Conservation (phyloP, 768 basidiomycete genomes). For the Auriscalpium microsporum region DNA sequence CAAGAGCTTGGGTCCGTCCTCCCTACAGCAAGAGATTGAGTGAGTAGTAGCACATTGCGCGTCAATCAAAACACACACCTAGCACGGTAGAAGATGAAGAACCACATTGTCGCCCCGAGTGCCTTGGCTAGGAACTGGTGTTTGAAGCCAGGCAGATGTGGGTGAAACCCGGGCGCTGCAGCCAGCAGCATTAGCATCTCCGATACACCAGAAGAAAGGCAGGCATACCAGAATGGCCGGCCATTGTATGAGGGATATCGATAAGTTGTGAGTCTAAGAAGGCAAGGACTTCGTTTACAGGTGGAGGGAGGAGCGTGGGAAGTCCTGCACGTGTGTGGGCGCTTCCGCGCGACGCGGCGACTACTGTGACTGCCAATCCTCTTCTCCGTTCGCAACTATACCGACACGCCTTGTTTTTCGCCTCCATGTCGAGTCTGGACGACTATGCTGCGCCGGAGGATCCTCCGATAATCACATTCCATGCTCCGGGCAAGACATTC, state of each 20-base stretch:
- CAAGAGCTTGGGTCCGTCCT: conserved; percentile 30
- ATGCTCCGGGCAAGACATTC: conserved; percentile 28
- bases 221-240: conserved; percentile 9
- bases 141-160: conserved; percentile 72
- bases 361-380: not conserved
- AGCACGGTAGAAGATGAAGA: conserved; percentile 95
- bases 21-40: conserved; percentile 21
- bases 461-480: conserved; percentile 6
- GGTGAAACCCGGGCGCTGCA: conserved; percentile 73
- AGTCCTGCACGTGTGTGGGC: not conserved
- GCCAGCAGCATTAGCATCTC: not conserved
- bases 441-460: not conserved
- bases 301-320: not conserved
- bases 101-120: conserved; percentile 94
- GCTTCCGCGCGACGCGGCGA: not conserved
- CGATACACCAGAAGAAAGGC: not conserved
- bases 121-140: conserved; percentile 77
- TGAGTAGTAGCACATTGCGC: not conserved
- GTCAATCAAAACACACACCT: conserved; percentile 50
- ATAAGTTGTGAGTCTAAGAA: not conserved
- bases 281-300: not conserved
- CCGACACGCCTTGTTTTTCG: not conserved
- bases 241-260: conserved; percentile 1
- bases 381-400: not conserved
- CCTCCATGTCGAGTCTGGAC: not conserved